These are phyloP conservation scores for Aspergillus steynii DNA, from an alignment of 495 filamentous ascomycete species.

Conservation along the genomic window DNA sequence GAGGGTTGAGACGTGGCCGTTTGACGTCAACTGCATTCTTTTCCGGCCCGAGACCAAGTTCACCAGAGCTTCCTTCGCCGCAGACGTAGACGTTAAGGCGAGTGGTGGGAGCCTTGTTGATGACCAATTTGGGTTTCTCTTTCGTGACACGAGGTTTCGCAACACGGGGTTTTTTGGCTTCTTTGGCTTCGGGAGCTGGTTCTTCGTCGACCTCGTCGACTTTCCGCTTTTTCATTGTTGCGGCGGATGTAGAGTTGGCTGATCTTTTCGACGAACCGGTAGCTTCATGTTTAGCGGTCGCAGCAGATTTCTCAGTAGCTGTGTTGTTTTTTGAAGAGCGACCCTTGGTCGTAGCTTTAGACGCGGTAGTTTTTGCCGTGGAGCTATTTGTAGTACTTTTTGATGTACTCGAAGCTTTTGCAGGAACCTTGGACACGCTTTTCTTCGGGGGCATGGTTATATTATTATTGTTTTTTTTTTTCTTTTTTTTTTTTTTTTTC, in stretches of 20 bases:
- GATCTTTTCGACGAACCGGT: conserved; percentile 21
- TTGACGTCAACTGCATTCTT: conserved; percentile 66
- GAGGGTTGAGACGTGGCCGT: conserved; percentile 64
- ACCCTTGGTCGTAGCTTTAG: conserved; percentile 18
- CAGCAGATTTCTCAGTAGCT: conserved; percentile 10
- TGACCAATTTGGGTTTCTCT: conserved; percentile 35
- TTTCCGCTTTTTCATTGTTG: conserved; percentile 43
- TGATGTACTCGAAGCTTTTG: conserved; percentile 11
- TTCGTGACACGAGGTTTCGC: conserved; percentile 24
- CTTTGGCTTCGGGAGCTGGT: conserved; percentile 30
- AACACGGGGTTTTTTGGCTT: conserved; percentile 31
- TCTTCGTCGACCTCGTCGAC: conserved; percentile 33
- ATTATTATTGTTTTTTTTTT: background rate
- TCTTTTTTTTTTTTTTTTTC: too few species aligned
- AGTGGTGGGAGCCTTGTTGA: conserved; percentile 45
- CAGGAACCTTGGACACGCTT: conserved; percentile 21
- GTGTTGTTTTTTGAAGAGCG: conserved; percentile 13
- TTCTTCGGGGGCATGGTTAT: conserved; percentile 41
- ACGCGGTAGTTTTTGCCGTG: conserved; percentile 16
- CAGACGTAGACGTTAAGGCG: conserved; percentile 67
- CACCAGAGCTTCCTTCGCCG: conserved; percentile 66
- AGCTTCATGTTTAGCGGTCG: conserved; percentile 17
- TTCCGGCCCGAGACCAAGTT: conserved; percentile 64
- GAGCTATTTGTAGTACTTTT: conserved; percentile 11
- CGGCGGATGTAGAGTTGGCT: conserved; percentile 14